Evolutionary conservation across 1,284 basidiomycete genomes (phyloP).

Genomic region (Mycena citricolor): DNA sequence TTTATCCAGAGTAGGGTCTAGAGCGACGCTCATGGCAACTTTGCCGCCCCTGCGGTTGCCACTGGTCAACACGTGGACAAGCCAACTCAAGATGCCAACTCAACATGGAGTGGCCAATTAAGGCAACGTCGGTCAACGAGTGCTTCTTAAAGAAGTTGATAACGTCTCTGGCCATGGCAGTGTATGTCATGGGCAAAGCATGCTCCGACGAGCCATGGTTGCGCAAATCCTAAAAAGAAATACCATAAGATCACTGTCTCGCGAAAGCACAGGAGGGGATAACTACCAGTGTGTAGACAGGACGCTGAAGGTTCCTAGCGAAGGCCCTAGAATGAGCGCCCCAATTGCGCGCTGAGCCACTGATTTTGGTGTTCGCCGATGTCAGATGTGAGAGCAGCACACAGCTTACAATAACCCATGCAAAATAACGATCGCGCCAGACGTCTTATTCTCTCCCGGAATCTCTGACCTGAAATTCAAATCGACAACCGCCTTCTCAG

Average conservation of each 20-base stretch:
- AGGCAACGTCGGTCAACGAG: slow-evolving; percentile 57
- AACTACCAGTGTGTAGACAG: slow-evolving; percentile 68
- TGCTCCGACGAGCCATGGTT: slow-evolving; percentile 82
- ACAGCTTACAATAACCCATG: slow-evolving; percentile 63
- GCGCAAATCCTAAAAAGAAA: slow-evolving; percentile 76
- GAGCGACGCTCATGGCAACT: slow-evolving; percentile 77
- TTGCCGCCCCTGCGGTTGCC: slow-evolving; percentile 85
- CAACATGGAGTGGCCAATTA: slow-evolving; percentile 86
- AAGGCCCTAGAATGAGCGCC: slow-evolving; percentile 69
- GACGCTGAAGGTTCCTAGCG: slow-evolving; percentile 50
- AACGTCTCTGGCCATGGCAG: slow-evolving; percentile 72
- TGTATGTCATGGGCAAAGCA: slow-evolving; percentile 62
- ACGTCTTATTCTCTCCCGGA: slow-evolving; percentile 7
- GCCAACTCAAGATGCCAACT: too few species aligned
- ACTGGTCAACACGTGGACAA: too few species aligned
- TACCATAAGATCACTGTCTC: background rate
- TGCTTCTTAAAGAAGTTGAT: slow-evolving; percentile 56
- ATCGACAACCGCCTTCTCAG: slow-evolving; percentile 3
- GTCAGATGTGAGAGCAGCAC: background rate
- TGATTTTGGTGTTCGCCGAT: slow-evolving; percentile 28
- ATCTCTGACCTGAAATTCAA: slow-evolving; percentile 1
- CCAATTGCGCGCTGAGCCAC: slow-evolving; percentile 84
- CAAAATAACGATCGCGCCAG: slow-evolving; percentile 53
- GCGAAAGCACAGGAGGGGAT: background rate
- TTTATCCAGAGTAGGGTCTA: slow-evolving; percentile 50